Conservation (phyloP, 2,329 filamentous ascomycete species). For the Neurospora sp. region DNA sequence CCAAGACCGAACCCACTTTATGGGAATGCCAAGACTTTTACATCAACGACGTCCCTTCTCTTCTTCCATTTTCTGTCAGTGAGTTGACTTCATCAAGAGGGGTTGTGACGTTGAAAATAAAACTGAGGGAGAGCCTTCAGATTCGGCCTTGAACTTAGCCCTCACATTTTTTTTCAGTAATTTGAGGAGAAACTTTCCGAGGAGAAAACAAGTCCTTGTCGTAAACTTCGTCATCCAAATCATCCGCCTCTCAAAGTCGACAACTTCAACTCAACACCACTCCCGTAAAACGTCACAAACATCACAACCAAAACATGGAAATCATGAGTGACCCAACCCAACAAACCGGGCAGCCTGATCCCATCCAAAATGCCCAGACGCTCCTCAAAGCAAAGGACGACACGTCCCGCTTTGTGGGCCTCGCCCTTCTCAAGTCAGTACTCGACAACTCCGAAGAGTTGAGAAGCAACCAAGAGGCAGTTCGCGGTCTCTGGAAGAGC, state of each 20-base stretch:
- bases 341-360: conserved; percentile 1
- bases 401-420: conserved; percentile 57
- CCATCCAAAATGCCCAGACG: conserved; percentile 39
- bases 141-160: too few species aligned
- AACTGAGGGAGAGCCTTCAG: too few species aligned
- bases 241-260: neutral
- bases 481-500: conserved; percentile 46
- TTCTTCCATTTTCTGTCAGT: neutral
- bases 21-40: neutral
- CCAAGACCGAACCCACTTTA: neutral
- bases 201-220: too few species aligned
- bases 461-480: conserved; percentile 32
- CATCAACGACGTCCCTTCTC: neutral
- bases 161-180: too few species aligned
- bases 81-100: neutral
- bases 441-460: conserved; percentile 50
- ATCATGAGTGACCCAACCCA: conserved; percentile 7
- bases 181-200: too few species aligned
- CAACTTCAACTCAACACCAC: neutral
- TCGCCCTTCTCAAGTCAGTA: conserved; percentile 55
- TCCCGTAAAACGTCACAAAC: neutral
- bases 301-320: neutral
- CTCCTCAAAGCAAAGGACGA: conserved; percentile 53
- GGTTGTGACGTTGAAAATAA: neutral
- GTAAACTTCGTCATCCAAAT: neutral